phyloP scores from a whole-genome alignment of 495 filamentous ascomycete genomes.

The Podospora australis region DNA sequence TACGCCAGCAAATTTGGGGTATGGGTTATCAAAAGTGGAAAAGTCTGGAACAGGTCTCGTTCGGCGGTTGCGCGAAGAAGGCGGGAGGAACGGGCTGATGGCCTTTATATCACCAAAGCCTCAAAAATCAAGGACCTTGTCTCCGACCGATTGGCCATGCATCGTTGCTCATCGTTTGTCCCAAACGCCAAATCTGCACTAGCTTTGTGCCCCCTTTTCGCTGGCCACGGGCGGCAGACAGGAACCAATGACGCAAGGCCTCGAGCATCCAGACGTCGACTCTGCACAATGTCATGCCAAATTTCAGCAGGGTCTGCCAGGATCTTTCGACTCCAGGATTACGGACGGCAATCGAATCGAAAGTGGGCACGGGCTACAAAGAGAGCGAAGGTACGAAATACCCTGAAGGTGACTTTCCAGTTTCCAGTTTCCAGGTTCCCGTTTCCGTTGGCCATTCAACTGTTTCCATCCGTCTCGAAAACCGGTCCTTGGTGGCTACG shows the following conservation, averaged over 20 bases:
- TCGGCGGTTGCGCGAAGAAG: neutral
- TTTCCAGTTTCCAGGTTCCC: neutral
- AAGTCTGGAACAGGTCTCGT: neutral
- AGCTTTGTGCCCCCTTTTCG: neutral
- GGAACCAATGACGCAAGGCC: neutral
- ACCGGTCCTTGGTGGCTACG: too few species aligned
- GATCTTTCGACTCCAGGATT: too few species aligned
- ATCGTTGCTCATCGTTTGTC: neutral
- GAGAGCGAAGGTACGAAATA: neutral
- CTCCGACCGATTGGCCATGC: neutral
- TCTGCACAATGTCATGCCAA: neutral
- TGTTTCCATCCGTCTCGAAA: too few species aligned
- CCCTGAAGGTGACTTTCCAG: neutral
- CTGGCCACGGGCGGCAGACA: neutral
- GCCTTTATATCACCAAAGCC: neutral
- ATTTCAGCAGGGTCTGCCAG: slow-evolving; percentile 2
- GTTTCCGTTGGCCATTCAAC: neutral
- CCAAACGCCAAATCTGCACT: neutral
- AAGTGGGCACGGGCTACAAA: neutral
- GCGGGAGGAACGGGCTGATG: neutral
- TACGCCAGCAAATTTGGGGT: neutral
- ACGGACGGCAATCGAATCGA: neutral
- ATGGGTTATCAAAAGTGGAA: slow-evolving; percentile 1
- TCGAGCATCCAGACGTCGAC: neutral
- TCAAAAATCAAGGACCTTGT: neutral